Percentiles rank a stretch among this genome's conserved stretches.
These are phyloP conservation scores for Litchi chinensis DNA, from an alignment of 345 rosid species.

Conservation along the genomic window DNA sequence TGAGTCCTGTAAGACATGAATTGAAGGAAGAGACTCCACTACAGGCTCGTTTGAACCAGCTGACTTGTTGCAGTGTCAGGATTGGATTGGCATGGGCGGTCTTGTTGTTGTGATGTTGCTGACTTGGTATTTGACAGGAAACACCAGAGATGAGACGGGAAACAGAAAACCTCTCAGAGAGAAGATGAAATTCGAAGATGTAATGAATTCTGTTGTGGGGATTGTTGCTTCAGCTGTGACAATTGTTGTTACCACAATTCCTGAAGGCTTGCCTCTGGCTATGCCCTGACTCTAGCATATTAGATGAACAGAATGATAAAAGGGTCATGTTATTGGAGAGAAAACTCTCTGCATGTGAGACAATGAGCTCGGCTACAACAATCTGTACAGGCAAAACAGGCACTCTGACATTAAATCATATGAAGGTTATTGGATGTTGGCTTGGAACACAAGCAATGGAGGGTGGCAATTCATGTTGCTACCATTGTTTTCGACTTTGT, in stretches of 20 bases:
- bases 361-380: conserved; percentile 59
- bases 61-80: conserved; percentile 33
- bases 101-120: conserved; percentile 31
- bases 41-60: conserved; percentile 46
- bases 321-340: conserved; percentile 48
- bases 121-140: background rate
- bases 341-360: conserved; percentile 58
- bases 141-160: conserved; percentile 32
- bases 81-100: conserved; percentile 28
- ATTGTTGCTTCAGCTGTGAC: conserved; percentile 41
- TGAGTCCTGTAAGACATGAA: conserved; percentile 38
- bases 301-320: conserved; percentile 54
- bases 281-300: conserved; percentile 40
- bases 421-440: conserved; percentile 44
- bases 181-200: conserved; percentile 23
- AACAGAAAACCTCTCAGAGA: conserved; percentile 22
- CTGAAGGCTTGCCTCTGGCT: conserved; percentile 51
- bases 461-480: conserved; percentile 27
- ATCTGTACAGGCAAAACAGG: conserved; percentile 63
- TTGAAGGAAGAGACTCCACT: conserved; percentile 49
- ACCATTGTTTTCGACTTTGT: conserved; percentile 42
- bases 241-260: conserved; percentile 39
- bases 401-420: conserved; percentile 48
- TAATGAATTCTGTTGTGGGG: conserved; percentile 32
- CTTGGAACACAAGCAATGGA: conserved; percentile 29